phyloP scores from a whole-genome alignment of 1,139 yeast species.

The Yamadazyma trypodendri region DNA sequence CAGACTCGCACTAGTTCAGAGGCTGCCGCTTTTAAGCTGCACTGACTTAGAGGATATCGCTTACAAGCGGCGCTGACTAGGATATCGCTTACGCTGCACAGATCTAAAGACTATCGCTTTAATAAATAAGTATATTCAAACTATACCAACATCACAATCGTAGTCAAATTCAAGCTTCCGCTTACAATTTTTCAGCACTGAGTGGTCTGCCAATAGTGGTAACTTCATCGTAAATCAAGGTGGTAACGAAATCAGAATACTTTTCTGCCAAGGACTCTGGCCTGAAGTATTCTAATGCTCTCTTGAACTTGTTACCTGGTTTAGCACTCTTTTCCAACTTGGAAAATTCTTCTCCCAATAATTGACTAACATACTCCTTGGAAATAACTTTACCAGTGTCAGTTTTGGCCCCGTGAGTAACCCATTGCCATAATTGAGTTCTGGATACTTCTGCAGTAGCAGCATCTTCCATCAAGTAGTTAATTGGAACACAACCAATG shows the following conservation, averaged over 20 bases:
- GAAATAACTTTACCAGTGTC: constrained; percentile 58
- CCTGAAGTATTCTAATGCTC: constrained; percentile 62
- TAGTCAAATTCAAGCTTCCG: not conserved
- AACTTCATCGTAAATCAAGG: constrained; percentile 67
- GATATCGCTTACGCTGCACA: no score
- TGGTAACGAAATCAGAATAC: constrained; percentile 74
- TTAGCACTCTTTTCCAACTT: constrained; percentile 49
- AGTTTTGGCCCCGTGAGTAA: constrained; percentile 67
- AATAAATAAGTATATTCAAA: constrained; percentile 1
- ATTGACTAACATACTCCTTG: constrained; percentile 52
- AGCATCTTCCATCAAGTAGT: constrained; percentile 84
- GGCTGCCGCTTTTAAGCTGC: no score
- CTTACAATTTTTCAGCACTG: constrained; percentile 45
- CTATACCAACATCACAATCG: not conserved
- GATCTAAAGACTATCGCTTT: no score
- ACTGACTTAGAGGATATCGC: no score
- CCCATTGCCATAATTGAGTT: constrained; percentile 84
- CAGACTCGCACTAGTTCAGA: no score
- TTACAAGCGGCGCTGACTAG: no score
- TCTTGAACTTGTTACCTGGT: constrained; percentile 59
- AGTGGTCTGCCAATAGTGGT: constrained; percentile 52
- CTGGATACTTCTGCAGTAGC: constrained; percentile 87
- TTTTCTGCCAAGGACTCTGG: constrained; percentile 67
- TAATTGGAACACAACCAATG: constrained; percentile 78
- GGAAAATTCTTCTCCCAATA: constrained; percentile 61